Evolutionary conservation across 768 basidiomycete species (phyloP).

Genomic region (Scleroderma citrinum): DNA sequence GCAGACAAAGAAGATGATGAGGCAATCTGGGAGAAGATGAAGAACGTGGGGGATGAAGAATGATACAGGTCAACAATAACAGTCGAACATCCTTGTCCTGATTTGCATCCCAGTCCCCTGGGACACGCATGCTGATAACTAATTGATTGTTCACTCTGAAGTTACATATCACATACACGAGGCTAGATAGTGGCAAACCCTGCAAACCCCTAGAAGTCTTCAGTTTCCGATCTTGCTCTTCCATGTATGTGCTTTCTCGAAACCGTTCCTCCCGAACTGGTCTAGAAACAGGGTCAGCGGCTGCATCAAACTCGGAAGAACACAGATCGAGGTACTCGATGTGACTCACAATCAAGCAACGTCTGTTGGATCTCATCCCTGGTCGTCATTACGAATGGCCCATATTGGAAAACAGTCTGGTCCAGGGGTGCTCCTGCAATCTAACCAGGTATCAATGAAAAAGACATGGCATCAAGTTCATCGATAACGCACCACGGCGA

Average conservation of each 20-base stretch:
- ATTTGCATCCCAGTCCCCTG: not conserved
- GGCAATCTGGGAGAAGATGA: slow-evolving; percentile 66
- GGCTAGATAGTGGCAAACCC: too few species aligned
- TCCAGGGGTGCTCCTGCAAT: slow-evolving; percentile 85
- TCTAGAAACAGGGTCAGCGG: slow-evolving; percentile 36
- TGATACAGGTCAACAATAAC: slow-evolving; percentile 20
- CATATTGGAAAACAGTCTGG: slow-evolving; percentile 83
- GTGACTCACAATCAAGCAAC: slow-evolving; percentile 64
- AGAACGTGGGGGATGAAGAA: slow-evolving; percentile 38
- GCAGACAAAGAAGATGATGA: slow-evolving; percentile 33
- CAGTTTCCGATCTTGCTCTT: slow-evolving; percentile 65
- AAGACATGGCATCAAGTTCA: not conserved
- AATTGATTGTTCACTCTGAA: too few species aligned
- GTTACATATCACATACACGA: too few species aligned
- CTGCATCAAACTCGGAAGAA: not conserved
- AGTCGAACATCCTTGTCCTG: not conserved
- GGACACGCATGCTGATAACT: too few species aligned
- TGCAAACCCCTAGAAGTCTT: not conserved
- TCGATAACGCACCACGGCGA: slow-evolving; percentile 47
- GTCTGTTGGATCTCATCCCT: slow-evolving; percentile 78
- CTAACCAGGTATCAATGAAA: slow-evolving; percentile 26
- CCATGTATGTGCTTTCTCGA: slow-evolving; percentile 88
- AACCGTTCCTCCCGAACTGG: slow-evolving; percentile 75
- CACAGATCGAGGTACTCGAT: too few species aligned
- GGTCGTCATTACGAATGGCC: slow-evolving; percentile 83